phyloP scores from a whole-genome alignment of 1,284 basidiomycete genomes.

The Exsudoporus floridanus region DNA sequence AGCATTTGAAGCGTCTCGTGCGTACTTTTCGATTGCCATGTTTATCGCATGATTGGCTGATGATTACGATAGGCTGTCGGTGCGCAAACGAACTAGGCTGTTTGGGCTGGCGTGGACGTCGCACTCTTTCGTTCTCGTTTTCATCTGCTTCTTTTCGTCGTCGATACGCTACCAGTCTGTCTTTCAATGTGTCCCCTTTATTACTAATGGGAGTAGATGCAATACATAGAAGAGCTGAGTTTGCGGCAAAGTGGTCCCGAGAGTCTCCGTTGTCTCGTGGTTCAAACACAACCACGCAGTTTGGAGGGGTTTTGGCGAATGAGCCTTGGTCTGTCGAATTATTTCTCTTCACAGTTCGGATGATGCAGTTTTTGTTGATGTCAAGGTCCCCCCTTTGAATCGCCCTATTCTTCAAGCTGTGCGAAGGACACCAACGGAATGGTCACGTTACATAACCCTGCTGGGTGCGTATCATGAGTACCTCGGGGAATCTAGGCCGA shows the following conservation, averaged over 20 bases:
- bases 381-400: too few species aligned
- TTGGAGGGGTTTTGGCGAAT: not conserved
- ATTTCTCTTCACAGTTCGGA: too few species aligned
- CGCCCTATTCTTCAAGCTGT: too few species aligned
- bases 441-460: too few species aligned
- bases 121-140: not conserved
- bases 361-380: too few species aligned
- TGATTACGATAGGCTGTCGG: conserved; percentile 55
- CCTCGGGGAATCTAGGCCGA: too few species aligned
- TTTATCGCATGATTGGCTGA: conserved; percentile 1
- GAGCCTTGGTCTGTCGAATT: not conserved
- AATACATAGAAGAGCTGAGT: conserved; percentile 12
- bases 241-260: not conserved
- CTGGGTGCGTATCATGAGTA: too few species aligned
- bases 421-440: too few species aligned
- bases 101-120: not conserved
- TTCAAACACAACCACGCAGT: not conserved
- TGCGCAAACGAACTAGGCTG: conserved; percentile 60
- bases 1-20: conserved; percentile 87
- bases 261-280: too few species aligned
- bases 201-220: conserved; percentile 18
- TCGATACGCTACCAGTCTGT: conserved; percentile 17
- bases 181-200: conserved; percentile 8
- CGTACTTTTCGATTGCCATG: conserved; percentile 28
- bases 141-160: conserved; percentile 1